phyloP scores from a whole-genome alignment of 257 asterid genomes.

The Misopates orontium region DNA sequence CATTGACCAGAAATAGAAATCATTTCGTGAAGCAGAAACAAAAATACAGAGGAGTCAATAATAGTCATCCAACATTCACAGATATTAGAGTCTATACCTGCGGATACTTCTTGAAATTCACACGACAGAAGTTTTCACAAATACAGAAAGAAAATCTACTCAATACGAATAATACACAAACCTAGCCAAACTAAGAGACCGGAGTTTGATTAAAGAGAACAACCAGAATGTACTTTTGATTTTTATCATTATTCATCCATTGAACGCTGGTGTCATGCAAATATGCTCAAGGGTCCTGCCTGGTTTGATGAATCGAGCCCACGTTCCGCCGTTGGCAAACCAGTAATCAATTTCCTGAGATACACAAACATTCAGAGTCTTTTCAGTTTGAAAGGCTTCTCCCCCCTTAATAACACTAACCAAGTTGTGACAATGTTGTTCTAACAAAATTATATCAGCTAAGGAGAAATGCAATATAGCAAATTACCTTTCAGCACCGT shows the following conservation, averaged over 20 bases:
- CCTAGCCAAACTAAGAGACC: constrained; percentile 5
- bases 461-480: not conserved
- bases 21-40: not conserved
- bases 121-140: constrained; percentile 25
- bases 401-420: no score
- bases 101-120: constrained; percentile 19
- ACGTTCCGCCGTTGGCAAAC: constrained; percentile 69
- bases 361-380: constrained; percentile 14
- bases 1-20: no score
- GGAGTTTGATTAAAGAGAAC: not conserved
- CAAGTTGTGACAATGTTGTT: no score
- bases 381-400: constrained; percentile 15
- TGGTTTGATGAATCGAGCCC: constrained; percentile 85
- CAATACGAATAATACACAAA: constrained; percentile 14
- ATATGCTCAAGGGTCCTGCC: constrained; percentile 72
- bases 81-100: not conserved
- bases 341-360: constrained; percentile 74
- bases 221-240: constrained; percentile 9
- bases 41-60: not conserved
- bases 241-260: constrained; percentile 11
- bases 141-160: constrained; percentile 26
- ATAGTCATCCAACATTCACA: constrained; percentile 25
- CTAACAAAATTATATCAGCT: not conserved
- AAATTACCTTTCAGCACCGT: constrained; percentile 53
- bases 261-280: constrained; percentile 42